Conservation (phyloP, 2,329 filamentous ascomycete genomes). For the Alternaria brassicicola region DNA sequence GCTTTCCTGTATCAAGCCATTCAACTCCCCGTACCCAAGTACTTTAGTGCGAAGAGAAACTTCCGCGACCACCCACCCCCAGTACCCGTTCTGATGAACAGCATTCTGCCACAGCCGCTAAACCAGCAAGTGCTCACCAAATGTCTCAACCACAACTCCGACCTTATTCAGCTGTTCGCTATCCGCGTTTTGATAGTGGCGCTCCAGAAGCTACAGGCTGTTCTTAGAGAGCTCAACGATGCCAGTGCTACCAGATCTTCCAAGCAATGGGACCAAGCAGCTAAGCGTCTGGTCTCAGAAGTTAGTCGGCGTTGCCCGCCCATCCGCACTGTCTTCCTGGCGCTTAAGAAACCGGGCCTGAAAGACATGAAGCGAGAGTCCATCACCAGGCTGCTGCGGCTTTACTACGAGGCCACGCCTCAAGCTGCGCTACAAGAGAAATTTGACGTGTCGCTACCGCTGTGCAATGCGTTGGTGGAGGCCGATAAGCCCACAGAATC, state of each 20-base stretch:
- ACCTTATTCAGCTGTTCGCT: slow-evolving; percentile 83
- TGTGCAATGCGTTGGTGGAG: slow-evolving; percentile 71
- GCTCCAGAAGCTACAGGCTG: slow-evolving; percentile 74
- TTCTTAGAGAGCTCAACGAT: slow-evolving; percentile 65
- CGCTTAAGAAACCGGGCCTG: slow-evolving; percentile 73
- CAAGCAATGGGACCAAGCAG: slow-evolving; percentile 71
- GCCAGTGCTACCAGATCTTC: slow-evolving; percentile 50
- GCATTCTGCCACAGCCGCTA: slow-evolving; percentile 80
- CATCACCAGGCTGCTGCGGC: slow-evolving; percentile 74
- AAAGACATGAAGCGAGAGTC: slow-evolving; percentile 79
- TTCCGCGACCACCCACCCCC: slow-evolving; percentile 76
- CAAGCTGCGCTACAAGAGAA: slow-evolving; percentile 80
- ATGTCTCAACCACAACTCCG: slow-evolving; percentile 78
- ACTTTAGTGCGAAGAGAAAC: slow-evolving; percentile 70
- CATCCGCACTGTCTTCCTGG: slow-evolving; percentile 78
- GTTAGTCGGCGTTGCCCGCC: slow-evolving; percentile 80
- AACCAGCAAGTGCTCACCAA: slow-evolving; percentile 78
- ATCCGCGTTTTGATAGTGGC: slow-evolving; percentile 78
- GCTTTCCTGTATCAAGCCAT: slow-evolving; percentile 85
- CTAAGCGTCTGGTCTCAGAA: slow-evolving; percentile 70
- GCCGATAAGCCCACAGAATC: slow-evolving; percentile 55
- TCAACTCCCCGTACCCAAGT: slow-evolving; percentile 72
- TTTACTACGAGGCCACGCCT: slow-evolving; percentile 86
- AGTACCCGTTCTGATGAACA: slow-evolving; percentile 79
- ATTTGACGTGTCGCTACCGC: slow-evolving; percentile 82